Percentiles rank a stretch among this genome's conserved stretches.
These are phyloP conservation scores for Ophiocordyceps camponoti-leonardi DNA, from an alignment of 2,329 filamentous ascomycete species.

Conservation along the genomic window DNA sequence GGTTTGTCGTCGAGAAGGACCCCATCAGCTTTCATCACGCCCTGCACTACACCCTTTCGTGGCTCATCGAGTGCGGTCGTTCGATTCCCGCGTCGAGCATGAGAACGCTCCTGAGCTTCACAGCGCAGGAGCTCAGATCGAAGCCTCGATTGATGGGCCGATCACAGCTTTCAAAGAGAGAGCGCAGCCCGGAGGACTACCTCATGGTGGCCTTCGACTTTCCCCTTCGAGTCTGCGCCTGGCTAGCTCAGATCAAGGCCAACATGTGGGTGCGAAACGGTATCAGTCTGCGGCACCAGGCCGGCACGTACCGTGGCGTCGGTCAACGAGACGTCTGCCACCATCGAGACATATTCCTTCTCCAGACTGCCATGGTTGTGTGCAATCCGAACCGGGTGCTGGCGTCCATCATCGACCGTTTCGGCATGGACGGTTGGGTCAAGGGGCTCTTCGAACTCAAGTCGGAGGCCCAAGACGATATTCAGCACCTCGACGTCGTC, in stretches of 20 bases:
- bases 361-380: constrained; percentile 79
- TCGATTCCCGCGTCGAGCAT: constrained; percentile 52
- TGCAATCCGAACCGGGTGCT: constrained; percentile 72
- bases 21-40: constrained; percentile 96
- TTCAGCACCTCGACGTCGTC: constrained; percentile 77
- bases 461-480: constrained; percentile 62
- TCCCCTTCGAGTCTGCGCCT: constrained; percentile 81
- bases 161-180: constrained; percentile 36
- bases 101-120: constrained; percentile 52
- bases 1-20: constrained; percentile 76
- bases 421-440: constrained; percentile 76
- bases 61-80: constrained; percentile 82
- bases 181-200: constrained; percentile 55
- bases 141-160: constrained; percentile 45
- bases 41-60: constrained; percentile 88
- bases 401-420: constrained; percentile 80
- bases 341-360: constrained; percentile 82
- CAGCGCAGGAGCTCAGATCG: constrained; percentile 50
- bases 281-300: constrained; percentile 87
- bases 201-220: constrained; percentile 83
- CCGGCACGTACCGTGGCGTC: constrained; percentile 81
- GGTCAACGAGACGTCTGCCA: constrained; percentile 82
- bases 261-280: constrained; percentile 98
- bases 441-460: constrained; percentile 62
- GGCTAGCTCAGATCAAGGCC: constrained; percentile 95